Evolutionary conservation across 2,329 filamentous ascomycete species (phyloP), one percentile per base, ranked within the genome.

Genomic region (Emydomyces testavorans): DNA sequence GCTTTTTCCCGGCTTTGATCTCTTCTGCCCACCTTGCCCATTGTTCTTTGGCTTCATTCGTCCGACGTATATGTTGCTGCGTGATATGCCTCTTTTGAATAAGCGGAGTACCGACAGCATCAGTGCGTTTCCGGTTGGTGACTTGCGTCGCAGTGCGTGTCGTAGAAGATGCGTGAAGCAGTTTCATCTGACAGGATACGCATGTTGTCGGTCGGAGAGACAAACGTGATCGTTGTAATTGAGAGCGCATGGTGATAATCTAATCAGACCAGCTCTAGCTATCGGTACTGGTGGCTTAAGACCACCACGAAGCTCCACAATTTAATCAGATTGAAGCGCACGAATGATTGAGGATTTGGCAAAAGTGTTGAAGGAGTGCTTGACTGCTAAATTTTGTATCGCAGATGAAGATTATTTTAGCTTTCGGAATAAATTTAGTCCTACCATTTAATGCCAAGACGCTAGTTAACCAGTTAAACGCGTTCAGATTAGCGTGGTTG

Each of bases 1-100:
- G 65, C 50, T 64, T 62, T 48, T 65, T 62, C 7, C 71, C 71
- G 15, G 53, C 60, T 50, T 65, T 62, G 50, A 72, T 72, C 46
- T 70, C 64, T 46, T 65, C 46, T 6, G 69, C 68, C 44, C 62
- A 62, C 13, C 48, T 49, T 31, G 58, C 56, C 69, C 69, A 72
- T 55, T 68, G 60, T 35, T 60, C 49, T 51, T 66, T 58, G 0
- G 64, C 67, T n/a, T 66, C 65, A 38, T 64, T 57, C 51, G 62
- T 64, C 28, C 64, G 62, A 43, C 56, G 59, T 5, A 68, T 36
- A 37, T 65, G 60, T 15, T 62, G 55, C 43, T 63, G 59, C 23
- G 62, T 65, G 35, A 71, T 68, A 50, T 58, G 62, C 61, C 69
- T 55, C 35, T 35, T 45, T 16, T 55, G 53, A 13, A 32, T n/a